Evolutionary conservation across 164 flowering plant species (phyloP), one percentile per base, ranked within the genome.

Genomic region (Pachysandra terminalis): DNA sequence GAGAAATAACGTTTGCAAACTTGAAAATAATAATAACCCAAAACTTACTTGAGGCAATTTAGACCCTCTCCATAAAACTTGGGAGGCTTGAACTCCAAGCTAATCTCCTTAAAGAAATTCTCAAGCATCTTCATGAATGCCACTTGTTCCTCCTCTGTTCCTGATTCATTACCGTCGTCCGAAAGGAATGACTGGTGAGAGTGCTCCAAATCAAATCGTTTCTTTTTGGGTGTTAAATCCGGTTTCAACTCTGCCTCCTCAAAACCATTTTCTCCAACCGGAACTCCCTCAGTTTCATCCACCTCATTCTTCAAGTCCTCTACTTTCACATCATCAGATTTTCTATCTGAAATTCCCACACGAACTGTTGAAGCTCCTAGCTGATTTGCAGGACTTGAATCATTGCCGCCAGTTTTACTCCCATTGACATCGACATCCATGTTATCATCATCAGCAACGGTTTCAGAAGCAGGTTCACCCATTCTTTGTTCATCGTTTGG

Each of bases 11-110:
- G 51, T 60, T 60, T 24, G 26, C 27, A 52, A 45, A 45, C 17
- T 10, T 45, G 51, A 45, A 45, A 45, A 10, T 1, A 45, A 10
- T 45, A 45, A 32, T 3, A 26, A 52, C 41, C 21, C 17, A 56
- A 24, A 14, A 77, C 88, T 80, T 74, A 91, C 98, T 94, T 94
- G 54, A 94, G 91, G 74, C 88, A 85, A 78, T 94, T 94, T 51
- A 94, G 72, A 40, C 85, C 87, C 73, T 87, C 96, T 64, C 93
- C 91, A 72, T 94, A 94, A 67, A 94, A 94, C 74, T 85, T 91
- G n/a, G 96, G 98, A 27, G 93, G 90, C 74, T 90, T 94, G 77
- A 91, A 94, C 12, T 94, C 98, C 90, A 91, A 45, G 73, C 79
- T 66, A 69, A 73, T 90, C 74, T 88, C 91, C 73, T 65, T 84